Evolutionary conservation across 1,284 basidiomycete genomes (phyloP), one percentile per base, ranked within the genome.

Genomic region (Sporisorium scitamineum): DNA sequence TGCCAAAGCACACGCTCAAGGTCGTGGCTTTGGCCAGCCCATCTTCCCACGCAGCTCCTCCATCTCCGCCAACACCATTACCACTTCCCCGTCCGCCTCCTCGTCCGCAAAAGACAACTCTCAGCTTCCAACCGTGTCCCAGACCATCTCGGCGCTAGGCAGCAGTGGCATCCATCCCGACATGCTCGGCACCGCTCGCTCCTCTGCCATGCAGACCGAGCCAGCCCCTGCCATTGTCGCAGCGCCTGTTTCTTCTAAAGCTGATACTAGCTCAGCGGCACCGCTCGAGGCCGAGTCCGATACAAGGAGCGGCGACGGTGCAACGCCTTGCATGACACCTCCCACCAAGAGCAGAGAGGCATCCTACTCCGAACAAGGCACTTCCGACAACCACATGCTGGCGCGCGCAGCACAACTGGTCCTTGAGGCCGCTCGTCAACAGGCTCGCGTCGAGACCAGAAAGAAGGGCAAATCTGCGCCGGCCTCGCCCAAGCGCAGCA

Each of bases 381-480:
- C 54, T 7, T 31, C 51, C 31, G 75, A 78, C 31, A 57, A 77
- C 13, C 64, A 70, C 56, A 69, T 79, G 66, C 50, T 79, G 0
- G 70, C 74, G 13, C 74, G 72, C 10, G 77, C 74, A 9, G 77
- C 73, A 11, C 77, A 79, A 32, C 26, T 73, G 18, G 73, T 79
- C 27, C 66, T 79, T 37, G 77, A 72, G 52, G 77, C 77, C 20
- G 77, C 77, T 31, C 67, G 76, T 16, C 61, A 68, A 39, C 70
- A 76, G 55, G 76, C 76, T 20, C 66, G 67, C 4, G 74, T 62
- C 27, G 73, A 69, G 52, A 72, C 70, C 7, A 53, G 66, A 24
- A 69, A 62, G 54, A 72, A 76, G 37, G 74, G 74, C 42, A 60
- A 54, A 18, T 76, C 74, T 1, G 74, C 69, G 0, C 74, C 74